These are phyloP conservation scores for Yarrowia phangngaensis DNA, from an alignment of 805 yeast genomes.

Conservation along the genomic window DNA sequence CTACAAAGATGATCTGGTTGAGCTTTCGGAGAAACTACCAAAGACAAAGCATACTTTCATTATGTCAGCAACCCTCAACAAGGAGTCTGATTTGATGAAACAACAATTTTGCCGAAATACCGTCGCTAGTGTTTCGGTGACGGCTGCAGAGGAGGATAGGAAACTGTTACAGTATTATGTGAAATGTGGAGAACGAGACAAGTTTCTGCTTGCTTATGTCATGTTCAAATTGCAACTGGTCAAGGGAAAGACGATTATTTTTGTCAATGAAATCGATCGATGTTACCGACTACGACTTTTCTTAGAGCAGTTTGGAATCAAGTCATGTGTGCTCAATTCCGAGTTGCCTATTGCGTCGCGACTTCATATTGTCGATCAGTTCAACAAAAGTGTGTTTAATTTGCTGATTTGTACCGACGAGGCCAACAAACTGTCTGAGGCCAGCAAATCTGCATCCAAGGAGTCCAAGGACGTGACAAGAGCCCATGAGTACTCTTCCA, in stretches of 20 bases:
- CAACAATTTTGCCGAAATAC: conserved; percentile 61
- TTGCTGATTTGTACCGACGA: conserved; percentile 95
- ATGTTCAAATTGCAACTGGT: conserved; percentile 83
- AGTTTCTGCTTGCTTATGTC: conserved; percentile 84
- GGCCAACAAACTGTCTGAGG: conserved; percentile 51
- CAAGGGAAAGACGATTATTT: conserved; percentile 84
- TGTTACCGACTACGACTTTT: conserved; percentile 89
- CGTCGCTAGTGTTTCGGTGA: conserved; percentile 42
- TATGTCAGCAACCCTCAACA: conserved; percentile 94
- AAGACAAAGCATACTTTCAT: conserved; percentile 81
- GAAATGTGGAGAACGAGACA: conserved; percentile 82
- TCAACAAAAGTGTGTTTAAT: conserved; percentile 81
- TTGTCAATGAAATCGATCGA: conserved; percentile 92
- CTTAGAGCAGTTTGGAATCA: conserved; percentile 90
- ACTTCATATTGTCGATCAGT: conserved; percentile 91
- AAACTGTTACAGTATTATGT: conserved; percentile 82
- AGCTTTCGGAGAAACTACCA: conserved; percentile 62
- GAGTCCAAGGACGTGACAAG: conserved; percentile 39
- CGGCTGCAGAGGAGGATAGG: conserved; percentile 50
- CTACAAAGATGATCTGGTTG: conserved; percentile 75
- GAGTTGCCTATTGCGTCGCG: conserved; percentile 92
- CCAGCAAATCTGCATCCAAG: conserved; percentile 28
- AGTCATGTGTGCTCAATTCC: conserved; percentile 80
- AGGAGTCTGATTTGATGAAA: conserved; percentile 76
- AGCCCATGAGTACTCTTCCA: conserved; percentile 84